Evolutionary conservation across 805 yeast genomes (phyloP).

Genomic region (Candida michaelii): DNA sequence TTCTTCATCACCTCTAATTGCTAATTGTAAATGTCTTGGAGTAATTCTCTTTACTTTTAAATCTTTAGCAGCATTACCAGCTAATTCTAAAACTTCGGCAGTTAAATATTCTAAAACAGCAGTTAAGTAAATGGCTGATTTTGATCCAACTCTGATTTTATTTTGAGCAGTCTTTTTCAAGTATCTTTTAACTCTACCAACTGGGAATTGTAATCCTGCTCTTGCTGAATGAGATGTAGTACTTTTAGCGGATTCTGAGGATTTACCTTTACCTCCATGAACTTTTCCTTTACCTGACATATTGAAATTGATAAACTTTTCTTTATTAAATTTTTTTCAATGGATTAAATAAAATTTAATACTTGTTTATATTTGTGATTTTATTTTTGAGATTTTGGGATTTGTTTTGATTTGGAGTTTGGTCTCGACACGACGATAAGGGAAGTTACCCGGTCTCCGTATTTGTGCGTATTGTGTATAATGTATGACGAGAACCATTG

Average conservation of each 20-base stretch:
- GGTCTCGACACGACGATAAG: neutral
- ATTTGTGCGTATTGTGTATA: no score
- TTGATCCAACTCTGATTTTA: constrained; percentile 76
- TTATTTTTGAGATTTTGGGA: constrained; percentile 7
- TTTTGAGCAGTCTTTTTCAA: constrained; percentile 88
- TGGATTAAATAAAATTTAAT: neutral
- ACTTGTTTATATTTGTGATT: constrained; percentile 7
- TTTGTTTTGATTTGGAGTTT: constrained; percentile 12
- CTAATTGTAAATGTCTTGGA: constrained; percentile 95
- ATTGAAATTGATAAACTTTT: constrained; percentile 9
- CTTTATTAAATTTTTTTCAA: neutral
- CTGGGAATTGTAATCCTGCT: constrained; percentile 96
- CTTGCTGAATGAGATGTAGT: constrained; percentile 90
- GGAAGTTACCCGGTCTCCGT: constrained; percentile 6
- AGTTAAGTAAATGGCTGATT: constrained; percentile 89
- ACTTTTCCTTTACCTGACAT: constrained; percentile 90
- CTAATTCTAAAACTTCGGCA: constrained; percentile 95
- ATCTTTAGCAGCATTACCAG: constrained; percentile 98
- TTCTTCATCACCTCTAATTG: constrained; percentile 98
- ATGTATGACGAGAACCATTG: no score
- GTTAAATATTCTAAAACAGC: constrained; percentile 95
- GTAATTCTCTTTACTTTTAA: constrained; percentile 94
- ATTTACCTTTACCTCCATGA: constrained; percentile 96
- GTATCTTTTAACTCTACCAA: constrained; percentile 97
- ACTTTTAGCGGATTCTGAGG: constrained; percentile 66